Conservation (phyloP, 306 rosid species). For the Cucurbita maxima region DNA sequence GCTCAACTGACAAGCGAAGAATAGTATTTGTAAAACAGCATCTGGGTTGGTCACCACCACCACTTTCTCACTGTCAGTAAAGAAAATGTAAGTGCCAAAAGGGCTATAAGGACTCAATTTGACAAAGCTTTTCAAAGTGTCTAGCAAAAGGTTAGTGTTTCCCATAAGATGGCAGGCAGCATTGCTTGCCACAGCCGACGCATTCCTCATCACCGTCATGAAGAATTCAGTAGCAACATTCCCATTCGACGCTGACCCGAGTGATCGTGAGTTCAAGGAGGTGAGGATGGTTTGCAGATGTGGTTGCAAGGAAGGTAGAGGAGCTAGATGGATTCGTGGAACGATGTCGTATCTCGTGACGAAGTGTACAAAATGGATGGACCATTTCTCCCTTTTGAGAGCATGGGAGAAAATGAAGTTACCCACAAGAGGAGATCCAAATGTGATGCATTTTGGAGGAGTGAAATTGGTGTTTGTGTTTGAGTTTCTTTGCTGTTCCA, state of each 20-base stretch:
- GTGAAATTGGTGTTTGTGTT: background rate
- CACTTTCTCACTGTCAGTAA: slow-evolving; percentile 28
- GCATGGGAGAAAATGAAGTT: slow-evolving; percentile 63
- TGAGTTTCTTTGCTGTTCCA: slow-evolving; percentile 19
- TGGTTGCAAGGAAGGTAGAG: slow-evolving; percentile 22
- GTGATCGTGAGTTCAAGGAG: slow-evolving; percentile 9
- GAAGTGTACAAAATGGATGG: slow-evolving; percentile 41
- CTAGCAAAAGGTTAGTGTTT: slow-evolving; percentile 37
- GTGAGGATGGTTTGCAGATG: slow-evolving; percentile 15
- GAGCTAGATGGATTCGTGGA: slow-evolving; percentile 60
- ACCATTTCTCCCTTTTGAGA: slow-evolving; percentile 62
- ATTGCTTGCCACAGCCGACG: slow-evolving; percentile 36
- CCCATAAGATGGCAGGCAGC: slow-evolving; percentile 64
- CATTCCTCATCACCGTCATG: slow-evolving; percentile 32
- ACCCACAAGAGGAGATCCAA: slow-evolving; percentile 71
- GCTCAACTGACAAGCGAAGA: slow-evolving; percentile 32
- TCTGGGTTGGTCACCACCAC: slow-evolving; percentile 37
- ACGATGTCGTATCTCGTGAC: slow-evolving; percentile 45
- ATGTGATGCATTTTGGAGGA: slow-evolving; percentile 39
- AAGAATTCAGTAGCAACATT: slow-evolving; percentile 12
- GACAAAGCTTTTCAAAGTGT: slow-evolving; percentile 31
- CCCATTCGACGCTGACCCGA: background rate
- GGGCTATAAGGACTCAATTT: slow-evolving; percentile 69
- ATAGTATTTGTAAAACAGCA: slow-evolving; percentile 59
- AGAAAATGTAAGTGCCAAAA: slow-evolving; percentile 55